These are phyloP conservation scores for Phytophthora colocasiae DNA, from an alignment of 352 stramenopile species.

Conservation along the genomic window DNA sequence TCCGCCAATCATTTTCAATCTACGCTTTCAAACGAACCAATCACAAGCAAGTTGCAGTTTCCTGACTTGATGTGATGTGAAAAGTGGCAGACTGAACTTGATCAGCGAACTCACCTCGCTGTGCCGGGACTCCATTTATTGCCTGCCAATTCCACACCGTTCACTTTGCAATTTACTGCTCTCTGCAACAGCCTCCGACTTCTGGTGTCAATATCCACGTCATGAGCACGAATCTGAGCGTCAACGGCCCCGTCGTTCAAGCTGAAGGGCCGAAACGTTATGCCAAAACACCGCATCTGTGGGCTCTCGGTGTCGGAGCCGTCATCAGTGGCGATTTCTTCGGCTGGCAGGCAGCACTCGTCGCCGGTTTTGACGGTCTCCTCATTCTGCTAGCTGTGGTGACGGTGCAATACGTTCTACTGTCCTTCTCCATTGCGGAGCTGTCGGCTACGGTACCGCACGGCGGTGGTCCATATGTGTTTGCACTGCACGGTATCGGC, in stretches of 20 bases:
- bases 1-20: background rate
- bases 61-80: slow-evolving; percentile 19
- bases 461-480: slow-evolving; percentile 65
- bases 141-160: background rate
- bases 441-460: slow-evolving; percentile 58
- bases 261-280: slow-evolving; percentile 40
- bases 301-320: slow-evolving; percentile 62
- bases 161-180: slow-evolving; percentile 32
- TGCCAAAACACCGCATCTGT: slow-evolving; percentile 64
- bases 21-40: slow-evolving; percentile 18
- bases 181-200: background rate
- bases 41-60: slow-evolving; percentile 20
- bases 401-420: slow-evolving; percentile 66
- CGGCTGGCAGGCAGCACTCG: slow-evolving; percentile 61
- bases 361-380: slow-evolving; percentile 63
- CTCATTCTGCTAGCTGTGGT: slow-evolving; percentile 62
- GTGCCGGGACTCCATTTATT: slow-evolving; percentile 5
- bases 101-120: slow-evolving; percentile 17
- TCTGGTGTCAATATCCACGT: background rate
- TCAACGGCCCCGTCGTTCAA: slow-evolving; percentile 32
- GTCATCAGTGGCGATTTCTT: slow-evolving; percentile 74
- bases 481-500: slow-evolving; percentile 64
- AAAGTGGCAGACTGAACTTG: slow-evolving; percentile 13
- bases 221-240: slow-evolving; percentile 34
- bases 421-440: slow-evolving; percentile 73